These are phyloP conservation scores for Mycosarcoma maydis DNA, from an alignment of 1,284 basidiomycete genomes.

Conservation along the genomic window DNA sequence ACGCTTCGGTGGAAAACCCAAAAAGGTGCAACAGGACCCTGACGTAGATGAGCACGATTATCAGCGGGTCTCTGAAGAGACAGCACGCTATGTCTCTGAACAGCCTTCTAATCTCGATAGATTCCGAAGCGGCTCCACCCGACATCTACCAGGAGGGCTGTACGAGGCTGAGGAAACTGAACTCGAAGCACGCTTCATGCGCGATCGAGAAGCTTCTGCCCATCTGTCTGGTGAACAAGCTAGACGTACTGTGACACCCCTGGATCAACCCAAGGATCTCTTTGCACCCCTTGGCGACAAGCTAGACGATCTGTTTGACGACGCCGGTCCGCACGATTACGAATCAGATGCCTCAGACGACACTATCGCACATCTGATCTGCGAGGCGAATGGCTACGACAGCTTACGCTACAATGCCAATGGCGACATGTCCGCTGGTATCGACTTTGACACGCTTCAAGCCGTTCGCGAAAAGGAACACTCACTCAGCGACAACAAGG, in stretches of 20 bases:
- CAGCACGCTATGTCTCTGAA: constrained; percentile 8
- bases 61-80: background rate
- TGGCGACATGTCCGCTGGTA: constrained; percentile 24
- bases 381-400: constrained; percentile 41
- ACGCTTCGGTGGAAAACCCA: constrained; percentile 13
- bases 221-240: background rate
- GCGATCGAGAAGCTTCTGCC: background rate
- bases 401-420: constrained; percentile 22
- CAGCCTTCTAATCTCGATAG: constrained; percentile 7
- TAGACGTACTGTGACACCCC: background rate
- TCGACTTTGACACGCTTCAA: constrained; percentile 31
- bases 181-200: constrained; percentile 1
- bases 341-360: constrained; percentile 47
- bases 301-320: constrained; percentile 4
- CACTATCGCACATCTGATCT: constrained; percentile 33
- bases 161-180: constrained; percentile 11
- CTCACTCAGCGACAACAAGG: constrained; percentile 17
- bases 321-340: constrained; percentile 9
- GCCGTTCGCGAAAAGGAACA: constrained; percentile 19
- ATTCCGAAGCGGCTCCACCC: constrained; percentile 8
- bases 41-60: constrained; percentile 15
- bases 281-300: background rate
- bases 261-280: background rate
- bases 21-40: constrained; percentile 1
- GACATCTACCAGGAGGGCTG: constrained; percentile 41